These are phyloP conservation scores for Ceratocystis papillata DNA, from an alignment of 2,329 filamentous ascomycete genomes.

Conservation along the genomic window DNA sequence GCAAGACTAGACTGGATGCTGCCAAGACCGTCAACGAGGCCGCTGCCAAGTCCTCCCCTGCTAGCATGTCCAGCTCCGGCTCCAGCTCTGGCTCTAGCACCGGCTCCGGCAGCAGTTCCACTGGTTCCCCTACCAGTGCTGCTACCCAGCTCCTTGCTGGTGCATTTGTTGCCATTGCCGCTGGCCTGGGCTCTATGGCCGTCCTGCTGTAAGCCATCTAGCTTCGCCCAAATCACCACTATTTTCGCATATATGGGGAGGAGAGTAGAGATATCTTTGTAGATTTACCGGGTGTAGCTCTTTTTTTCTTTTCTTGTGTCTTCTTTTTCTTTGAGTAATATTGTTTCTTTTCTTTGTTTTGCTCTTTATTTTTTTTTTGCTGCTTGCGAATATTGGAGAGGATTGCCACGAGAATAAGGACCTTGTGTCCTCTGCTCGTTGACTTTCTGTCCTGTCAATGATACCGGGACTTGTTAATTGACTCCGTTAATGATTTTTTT, in stretches of 20 bases:
- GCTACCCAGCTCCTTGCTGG: conserved; percentile 12
- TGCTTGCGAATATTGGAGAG: conserved; percentile 1
- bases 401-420: background rate
- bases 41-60: conserved; percentile 31
- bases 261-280: background rate
- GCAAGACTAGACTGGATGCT: conserved; percentile 48
- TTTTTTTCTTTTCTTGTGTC: conserved; percentile 14
- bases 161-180: conserved; percentile 15
- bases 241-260: conserved; percentile 7
- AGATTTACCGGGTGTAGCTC: conserved; percentile 9
- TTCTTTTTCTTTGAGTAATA: conserved; percentile 16
- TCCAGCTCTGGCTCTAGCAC: conserved; percentile 11
- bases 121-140: background rate
- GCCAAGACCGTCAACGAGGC: conserved; percentile 48
- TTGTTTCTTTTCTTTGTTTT: conserved; percentile 19
- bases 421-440: conserved; percentile 13
- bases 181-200: conserved; percentile 16
- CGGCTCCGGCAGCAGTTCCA: background rate
- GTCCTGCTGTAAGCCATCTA: conserved; percentile 17
- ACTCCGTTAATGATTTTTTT: conserved; percentile 9
- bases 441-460: conserved; percentile 10
- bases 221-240: background rate
- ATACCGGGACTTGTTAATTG: conserved; percentile 13
- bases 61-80: conserved; percentile 12
- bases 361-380: background rate